Base-by-base conservation (phyloP, 345 rosid species). In the Heritiera fomes region DNA sequence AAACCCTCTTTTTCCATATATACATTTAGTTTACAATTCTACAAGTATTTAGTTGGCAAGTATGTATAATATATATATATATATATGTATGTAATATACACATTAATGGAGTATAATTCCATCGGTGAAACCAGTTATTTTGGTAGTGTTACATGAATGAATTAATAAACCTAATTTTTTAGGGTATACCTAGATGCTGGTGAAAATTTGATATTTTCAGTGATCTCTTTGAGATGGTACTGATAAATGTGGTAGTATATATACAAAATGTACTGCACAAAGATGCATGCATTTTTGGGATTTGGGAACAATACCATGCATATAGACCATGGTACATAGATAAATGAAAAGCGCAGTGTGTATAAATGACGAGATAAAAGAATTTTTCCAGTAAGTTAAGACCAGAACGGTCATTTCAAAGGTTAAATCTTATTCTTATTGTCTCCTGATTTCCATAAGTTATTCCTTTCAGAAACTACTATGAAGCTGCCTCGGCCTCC, bases 381-480 rank as follows among this genome's bases (percentile, higher is more conserved):
- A 65, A 67, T 40, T 46, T 50, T 50, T 23, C 61, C 18, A 20
- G 47, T 34, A 63, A 72, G 78, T 20, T 55, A 70, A 23, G 50
- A 64, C 0, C 0, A 41, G 81, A 77, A 81, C 77, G 73, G 87
- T 63, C 83, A 80, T 66, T 71, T 78, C 79, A 79, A 52, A 82
- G 79, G 69, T 68, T 82, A 91, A 89, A 90, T 89, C 73, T 89
- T 86, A 85, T 86, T 87, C 87, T 41, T 41, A 41, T 88, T 90
- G 91, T 88, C 90, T 84, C 79, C 83, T 83, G 47, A 83, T 87
- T 81, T 84, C 73, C 64, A 49, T 6, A 58, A 74, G 87, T 87
- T 90, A 86, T 89, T 89, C 90, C 56, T 75, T 80, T 83, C 45
- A 80, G 89, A 87, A 94, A 87, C 89, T 87, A 82, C 88, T 74